These are phyloP conservation scores for Thalia dealbata DNA, from an alignment of 176 grass and related monocot species.

Conservation along the genomic window DNA sequence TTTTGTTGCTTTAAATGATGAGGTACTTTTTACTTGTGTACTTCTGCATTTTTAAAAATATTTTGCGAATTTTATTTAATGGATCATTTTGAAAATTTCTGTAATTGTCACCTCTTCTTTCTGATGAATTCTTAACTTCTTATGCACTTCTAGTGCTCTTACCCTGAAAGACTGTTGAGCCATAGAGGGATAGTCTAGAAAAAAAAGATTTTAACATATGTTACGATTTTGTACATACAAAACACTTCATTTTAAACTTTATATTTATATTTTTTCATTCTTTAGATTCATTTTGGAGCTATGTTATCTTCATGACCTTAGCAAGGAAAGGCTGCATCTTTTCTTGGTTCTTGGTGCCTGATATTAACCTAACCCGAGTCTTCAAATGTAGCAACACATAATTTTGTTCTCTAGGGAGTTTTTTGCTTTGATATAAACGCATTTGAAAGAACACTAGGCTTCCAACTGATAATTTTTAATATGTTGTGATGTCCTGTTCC, in stretches of 20 bases:
- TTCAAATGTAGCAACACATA: background rate
- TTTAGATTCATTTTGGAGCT: background rate
- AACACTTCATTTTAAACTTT: too few relatives aligned
- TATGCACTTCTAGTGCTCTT: too few relatives aligned
- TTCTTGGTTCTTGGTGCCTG: background rate
- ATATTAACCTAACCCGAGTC: background rate
- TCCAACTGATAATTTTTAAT: background rate
- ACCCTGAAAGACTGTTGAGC: too few relatives aligned
- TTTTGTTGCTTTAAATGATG: slow-evolving; percentile 94
- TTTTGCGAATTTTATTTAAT: background rate
- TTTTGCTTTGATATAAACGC: background rate
- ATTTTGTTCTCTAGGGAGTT: background rate
- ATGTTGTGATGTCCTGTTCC: background rate
- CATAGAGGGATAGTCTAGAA: too few relatives aligned
- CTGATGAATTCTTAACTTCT: background rate
- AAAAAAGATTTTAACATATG: too few relatives aligned
- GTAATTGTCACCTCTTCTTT: background rate
- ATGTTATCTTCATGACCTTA: background rate
- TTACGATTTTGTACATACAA: too few relatives aligned
- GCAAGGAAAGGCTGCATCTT: background rate
- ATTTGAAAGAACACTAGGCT: background rate
- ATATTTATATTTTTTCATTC: background rate
- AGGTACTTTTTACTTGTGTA: slow-evolving; percentile 36
- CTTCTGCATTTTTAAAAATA: background rate
- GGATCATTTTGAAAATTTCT: background rate